Conservation (phyloP, 1,284 basidiomycete species). For the Gymnopus androsaceus region DNA sequence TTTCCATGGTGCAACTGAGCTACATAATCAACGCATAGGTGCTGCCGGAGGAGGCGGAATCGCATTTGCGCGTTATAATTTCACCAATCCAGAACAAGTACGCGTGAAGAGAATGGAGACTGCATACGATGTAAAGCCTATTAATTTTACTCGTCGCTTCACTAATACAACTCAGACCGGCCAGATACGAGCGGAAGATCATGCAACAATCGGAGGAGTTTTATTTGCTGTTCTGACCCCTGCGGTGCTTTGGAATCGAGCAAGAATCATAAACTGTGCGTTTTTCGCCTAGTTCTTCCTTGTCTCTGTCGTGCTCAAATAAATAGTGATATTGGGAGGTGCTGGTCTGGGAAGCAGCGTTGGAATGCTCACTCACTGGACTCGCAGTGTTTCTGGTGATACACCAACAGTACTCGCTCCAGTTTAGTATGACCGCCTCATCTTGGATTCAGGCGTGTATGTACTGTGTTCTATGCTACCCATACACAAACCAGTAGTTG, state of each 20-base stretch:
- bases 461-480: no score
- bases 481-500: no score
- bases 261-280: conserved; percentile 56
- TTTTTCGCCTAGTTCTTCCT: conserved; percentile 5
- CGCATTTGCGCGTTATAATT: conserved; percentile 40
- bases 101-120: conserved; percentile 35
- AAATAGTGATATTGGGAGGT: conserved; percentile 66
- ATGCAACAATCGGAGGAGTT: conserved; percentile 68
- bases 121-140: conserved; percentile 55
- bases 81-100: conserved; percentile 37
- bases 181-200: conserved; percentile 63
- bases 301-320: conserved; percentile 1
- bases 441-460: not conserved
- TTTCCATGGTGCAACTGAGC: not conserved
- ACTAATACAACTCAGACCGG: conserved; percentile 41
- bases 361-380: conserved; percentile 58
- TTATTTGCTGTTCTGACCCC: conserved; percentile 63
- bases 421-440: not conserved
- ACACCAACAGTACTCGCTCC: not conserved
- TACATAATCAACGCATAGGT: conserved; percentile 26
- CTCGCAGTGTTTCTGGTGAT: conserved; percentile 36
- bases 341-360: conserved; percentile 64
- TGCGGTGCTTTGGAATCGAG: conserved; percentile 69
- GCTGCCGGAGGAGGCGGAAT: conserved; percentile 32
- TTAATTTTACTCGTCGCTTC: not conserved